These are phyloP conservation scores for Boletus rufocinnamomeus DNA, from an alignment of 768 basidiomycete species.

Conservation along the genomic window DNA sequence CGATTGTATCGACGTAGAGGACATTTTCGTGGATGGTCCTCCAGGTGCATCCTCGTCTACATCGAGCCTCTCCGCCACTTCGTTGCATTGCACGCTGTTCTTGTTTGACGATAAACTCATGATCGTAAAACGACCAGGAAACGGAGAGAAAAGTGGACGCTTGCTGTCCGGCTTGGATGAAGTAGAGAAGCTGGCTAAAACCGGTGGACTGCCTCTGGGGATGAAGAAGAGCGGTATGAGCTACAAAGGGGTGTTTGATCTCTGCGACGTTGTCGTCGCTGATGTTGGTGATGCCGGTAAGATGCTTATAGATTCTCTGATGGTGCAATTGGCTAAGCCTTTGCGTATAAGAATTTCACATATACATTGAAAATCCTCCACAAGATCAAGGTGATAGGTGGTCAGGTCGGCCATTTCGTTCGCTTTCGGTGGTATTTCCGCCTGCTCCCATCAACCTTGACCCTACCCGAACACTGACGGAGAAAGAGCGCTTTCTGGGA, in stretches of 20 bases:
- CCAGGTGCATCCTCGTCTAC: constrained; percentile 44
- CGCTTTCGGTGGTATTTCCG: constrained; percentile 75
- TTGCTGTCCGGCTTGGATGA: constrained; percentile 76
- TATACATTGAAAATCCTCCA: constrained; percentile 83
- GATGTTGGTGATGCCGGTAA: constrained; percentile 85
- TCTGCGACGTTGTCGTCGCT: constrained; percentile 80
- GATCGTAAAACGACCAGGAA: constrained; percentile 82
- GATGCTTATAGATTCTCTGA: constrained; percentile 23
- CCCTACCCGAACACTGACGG: constrained; percentile 58
- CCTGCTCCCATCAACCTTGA: constrained; percentile 67
- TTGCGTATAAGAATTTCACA: constrained; percentile 67
- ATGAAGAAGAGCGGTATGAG: constrained; percentile 81
- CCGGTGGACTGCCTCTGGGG: constrained; percentile 58
- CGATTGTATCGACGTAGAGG: constrained; percentile 93
- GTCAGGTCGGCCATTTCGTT: constrained; percentile 84
- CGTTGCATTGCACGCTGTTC: constrained; percentile 84
- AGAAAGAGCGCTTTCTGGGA: constrained; percentile 83
- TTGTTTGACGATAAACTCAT: constrained; percentile 94
- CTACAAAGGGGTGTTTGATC: constrained; percentile 82
- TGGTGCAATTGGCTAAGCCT: constrained; percentile 9
- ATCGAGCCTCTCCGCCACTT: constrained; percentile 42
- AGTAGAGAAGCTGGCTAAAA: constrained; percentile 69
- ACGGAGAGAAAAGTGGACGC: constrained; percentile 73
- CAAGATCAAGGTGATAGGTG: constrained; percentile 83
- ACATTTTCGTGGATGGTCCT: constrained; percentile 55